A percentile compares a stretch with the other conserved stretches of the same genome.
phyloP scores from a whole-genome alignment of 306 rosid genomes.

The Canavalia ensiformis region DNA sequence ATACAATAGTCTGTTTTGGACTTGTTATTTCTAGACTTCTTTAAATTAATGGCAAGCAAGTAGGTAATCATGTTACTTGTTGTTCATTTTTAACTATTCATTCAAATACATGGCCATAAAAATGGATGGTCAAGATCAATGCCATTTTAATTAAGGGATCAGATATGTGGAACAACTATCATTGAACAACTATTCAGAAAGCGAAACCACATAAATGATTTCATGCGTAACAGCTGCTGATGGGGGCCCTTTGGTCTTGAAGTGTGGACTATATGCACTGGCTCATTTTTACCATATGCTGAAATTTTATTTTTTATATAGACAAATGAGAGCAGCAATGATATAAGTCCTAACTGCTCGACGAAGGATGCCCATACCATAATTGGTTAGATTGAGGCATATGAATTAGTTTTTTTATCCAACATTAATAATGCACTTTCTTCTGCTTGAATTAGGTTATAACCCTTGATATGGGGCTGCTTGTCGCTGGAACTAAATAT shows the following conservation, averaged over 20 bases:
- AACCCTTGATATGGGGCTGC: conserved; percentile 98
- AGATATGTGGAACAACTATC: no score
- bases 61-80: conserved; percentile 11
- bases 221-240: not conserved
- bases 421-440: conserved; percentile 37
- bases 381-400: conserved; percentile 10
- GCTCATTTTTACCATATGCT: not conserved
- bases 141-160: not conserved
- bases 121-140: conserved; percentile 8
- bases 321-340: conserved; percentile 11
- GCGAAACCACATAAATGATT: not conserved
- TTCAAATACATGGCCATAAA: conserved; percentile 2
- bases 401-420: conserved; percentile 17
- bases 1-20: conserved; percentile 28
- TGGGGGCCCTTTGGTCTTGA: conserved; percentile 24
- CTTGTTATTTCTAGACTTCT: conserved; percentile 1
- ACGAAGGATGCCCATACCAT: conserved; percentile 14
- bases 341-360: not conserved
- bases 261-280: not conserved
- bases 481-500: conserved; percentile 98
- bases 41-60: not conserved
- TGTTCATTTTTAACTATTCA: not conserved
- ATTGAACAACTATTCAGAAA: not conserved
- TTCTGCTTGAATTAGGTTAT: conserved; percentile 71
- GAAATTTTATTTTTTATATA: conserved; percentile 2